Base-by-base conservation (phyloP, 1,139 yeast genomes). In the Spencermartinsiella ligniputridi region DNA sequence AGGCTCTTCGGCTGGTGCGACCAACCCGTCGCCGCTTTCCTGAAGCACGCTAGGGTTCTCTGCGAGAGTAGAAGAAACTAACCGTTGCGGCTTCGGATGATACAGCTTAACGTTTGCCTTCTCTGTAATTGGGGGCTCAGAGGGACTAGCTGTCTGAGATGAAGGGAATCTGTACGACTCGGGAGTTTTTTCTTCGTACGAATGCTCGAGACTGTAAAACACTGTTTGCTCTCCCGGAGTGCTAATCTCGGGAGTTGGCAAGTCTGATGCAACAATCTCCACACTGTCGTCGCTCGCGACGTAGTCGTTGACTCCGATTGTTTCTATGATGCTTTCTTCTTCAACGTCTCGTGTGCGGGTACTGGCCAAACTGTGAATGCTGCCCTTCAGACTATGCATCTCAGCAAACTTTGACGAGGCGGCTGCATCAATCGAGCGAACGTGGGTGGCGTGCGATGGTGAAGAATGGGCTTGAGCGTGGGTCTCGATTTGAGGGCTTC, bases 31-130 rank as follows among this genome's bases (percentile, higher is more conserved):
- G 25, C 25, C 25, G 6, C 11, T 11, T n/a, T 6, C 32, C 15
- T n/a, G 32, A 15, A 27, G 32, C 32, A 27, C 32, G 13, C 13
- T 15, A 11, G 32, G 32, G 15, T 27, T 27, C 12, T 48, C 52
- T 3, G 52, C 42, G 3, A 48, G 21, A 2, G 46, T 32, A 9
- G 42, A 35, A 15, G 53, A 50, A 5, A 47, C 52, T 29, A 49
- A 45, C 16, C 59, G 44, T 39, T 52, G 57, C 1, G 60, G 60
- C 37, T 48, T 53, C 3, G 60, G 60, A 37, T 56, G 60, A 39
- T 52, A 53, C 12, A 56, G 45, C 27, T 39, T 49, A 11, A 51
- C 46, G 22, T 42, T 36, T n/a, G 39, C 45, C 21, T 43, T 37
- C 13, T 37, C 33, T 6, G 29, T 29, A 34, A 37, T 25, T n/a